These are phyloP conservation scores for Fraxinus latifolia DNA, from an alignment of 305 asterid species.

Conservation along the genomic window DNA sequence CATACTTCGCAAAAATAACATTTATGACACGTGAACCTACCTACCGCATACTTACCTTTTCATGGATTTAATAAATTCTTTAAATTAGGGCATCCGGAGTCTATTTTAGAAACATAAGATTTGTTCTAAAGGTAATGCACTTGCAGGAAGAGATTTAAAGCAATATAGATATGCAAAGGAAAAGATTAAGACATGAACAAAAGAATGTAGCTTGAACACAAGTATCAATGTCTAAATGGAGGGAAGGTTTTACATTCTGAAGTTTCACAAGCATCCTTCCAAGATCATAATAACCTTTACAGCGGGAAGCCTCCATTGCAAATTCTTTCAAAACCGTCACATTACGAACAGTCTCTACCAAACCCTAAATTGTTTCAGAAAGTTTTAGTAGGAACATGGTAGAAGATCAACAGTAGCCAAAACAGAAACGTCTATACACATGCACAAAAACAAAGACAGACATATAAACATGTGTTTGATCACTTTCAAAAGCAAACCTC, in stretches of 20 bases:
- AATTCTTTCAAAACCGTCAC: slow-evolving; percentile 82
- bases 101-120: neutral
- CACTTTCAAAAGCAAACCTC: slow-evolving; percentile 62
- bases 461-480: slow-evolving; percentile 1
- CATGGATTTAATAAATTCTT: neutral
- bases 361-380: slow-evolving; percentile 56
- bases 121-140: neutral
- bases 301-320: slow-evolving; percentile 81
- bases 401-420: slow-evolving; percentile 17
- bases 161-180: slow-evolving; percentile 7
- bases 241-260: slow-evolving; percentile 58
- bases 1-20: neutral
- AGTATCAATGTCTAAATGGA: slow-evolving; percentile 23
- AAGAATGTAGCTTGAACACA: slow-evolving; percentile 6
- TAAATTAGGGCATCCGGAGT: neutral
- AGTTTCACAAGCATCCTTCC: slow-evolving; percentile 91
- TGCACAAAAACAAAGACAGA: neutral
- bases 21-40: neutral
- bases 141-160: neutral
- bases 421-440: slow-evolving; percentile 9
- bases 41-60: neutral
- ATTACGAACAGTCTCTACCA: slow-evolving; percentile 76
- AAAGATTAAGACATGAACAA: slow-evolving; percentile 4
- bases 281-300: slow-evolving; percentile 81
- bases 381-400: slow-evolving; percentile 19